These are phyloP conservation scores for Colletotrichum echinochloae DNA, from an alignment of 2,329 filamentous ascomycete species.

Conservation along the genomic window DNA sequence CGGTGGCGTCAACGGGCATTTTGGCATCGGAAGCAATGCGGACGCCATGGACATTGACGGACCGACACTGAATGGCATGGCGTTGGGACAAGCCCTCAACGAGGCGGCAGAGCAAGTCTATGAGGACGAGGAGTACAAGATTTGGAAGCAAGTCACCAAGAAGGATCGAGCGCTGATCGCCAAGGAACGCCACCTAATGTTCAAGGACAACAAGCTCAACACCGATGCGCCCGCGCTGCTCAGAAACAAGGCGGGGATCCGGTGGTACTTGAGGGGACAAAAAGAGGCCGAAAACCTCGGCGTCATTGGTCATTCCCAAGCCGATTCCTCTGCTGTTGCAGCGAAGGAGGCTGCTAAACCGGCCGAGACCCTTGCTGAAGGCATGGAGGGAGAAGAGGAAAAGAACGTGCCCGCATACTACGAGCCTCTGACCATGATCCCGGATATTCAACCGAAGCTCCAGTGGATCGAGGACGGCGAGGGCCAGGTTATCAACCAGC, in stretches of 20 bases:
- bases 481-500: slow-evolving; percentile 88
- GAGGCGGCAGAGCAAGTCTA: slow-evolving; percentile 80
- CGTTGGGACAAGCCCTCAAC: slow-evolving; percentile 71
- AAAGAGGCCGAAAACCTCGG: slow-evolving; percentile 72
- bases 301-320: slow-evolving; percentile 51
- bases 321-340: slow-evolving; percentile 60
- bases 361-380: slow-evolving; percentile 87
- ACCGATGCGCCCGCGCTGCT: slow-evolving; percentile 88
- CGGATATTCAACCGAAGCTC: slow-evolving; percentile 81
- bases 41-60: slow-evolving; percentile 92
- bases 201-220: slow-evolving; percentile 87
- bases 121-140: slow-evolving; percentile 94
- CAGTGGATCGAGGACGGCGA: slow-evolving; percentile 92
- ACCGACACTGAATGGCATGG: slow-evolving; percentile 75
- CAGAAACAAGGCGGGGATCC: slow-evolving; percentile 88
- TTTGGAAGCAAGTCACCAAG: slow-evolving; percentile 99
- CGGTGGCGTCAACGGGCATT: slow-evolving; percentile 74
- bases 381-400: slow-evolving; percentile 91
- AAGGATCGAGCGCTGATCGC: slow-evolving; percentile 90
- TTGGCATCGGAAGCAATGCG: slow-evolving; percentile 77
- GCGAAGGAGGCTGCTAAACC: slow-evolving; percentile 61
- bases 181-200: slow-evolving; percentile 86
- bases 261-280: slow-evolving; percentile 84
- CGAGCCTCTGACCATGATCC: slow-evolving; percentile 85
- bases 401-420: slow-evolving; percentile 94